phyloP scores from a whole-genome alignment of 2,329 filamentous ascomycete genomes.

The Sporothrix curviconia region DNA sequence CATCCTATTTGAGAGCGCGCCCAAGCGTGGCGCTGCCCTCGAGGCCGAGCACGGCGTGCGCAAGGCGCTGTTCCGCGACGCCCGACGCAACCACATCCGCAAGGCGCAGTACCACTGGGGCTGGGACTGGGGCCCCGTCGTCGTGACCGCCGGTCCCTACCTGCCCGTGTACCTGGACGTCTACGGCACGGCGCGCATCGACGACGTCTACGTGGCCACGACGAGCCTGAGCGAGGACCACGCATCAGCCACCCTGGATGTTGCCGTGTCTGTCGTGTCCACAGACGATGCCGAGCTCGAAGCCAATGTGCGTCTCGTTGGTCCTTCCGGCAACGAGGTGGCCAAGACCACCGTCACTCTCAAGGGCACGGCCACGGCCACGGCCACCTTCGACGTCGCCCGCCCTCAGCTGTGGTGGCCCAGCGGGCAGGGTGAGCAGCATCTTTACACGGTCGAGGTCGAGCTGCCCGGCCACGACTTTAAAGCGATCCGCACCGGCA shows the following conservation, averaged over 20 bases:
- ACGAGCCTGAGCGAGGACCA: slow-evolving; percentile 31
- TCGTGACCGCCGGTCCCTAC: slow-evolving; percentile 67
- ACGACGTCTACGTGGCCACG: slow-evolving; percentile 43
- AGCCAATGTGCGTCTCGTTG: neutral
- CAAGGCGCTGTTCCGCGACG: slow-evolving; percentile 58
- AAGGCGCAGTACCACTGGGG: too few species aligned
- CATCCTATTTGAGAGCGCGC: slow-evolving; percentile 61
- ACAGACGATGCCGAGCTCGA: slow-evolving; percentile 32
- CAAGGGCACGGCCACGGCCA: neutral
- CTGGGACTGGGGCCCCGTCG: too few species aligned
- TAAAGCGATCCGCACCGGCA: slow-evolving; percentile 56
- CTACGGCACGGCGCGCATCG: slow-evolving; percentile 58
- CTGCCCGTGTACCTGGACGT: slow-evolving; percentile 64
- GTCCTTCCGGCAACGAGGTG: neutral
- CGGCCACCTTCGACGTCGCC: slow-evolving; percentile 41
- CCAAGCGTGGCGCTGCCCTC: slow-evolving; percentile 53
- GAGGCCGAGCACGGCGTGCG: slow-evolving; percentile 50
- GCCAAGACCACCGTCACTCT: neutral
- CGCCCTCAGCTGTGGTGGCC: slow-evolving; percentile 71
- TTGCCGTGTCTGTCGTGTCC: slow-evolving; percentile 27
- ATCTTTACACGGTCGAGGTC: slow-evolving; percentile 62
- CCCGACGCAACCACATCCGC: slow-evolving; percentile 51
- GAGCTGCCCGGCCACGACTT: slow-evolving; percentile 42
- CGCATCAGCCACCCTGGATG: neutral
- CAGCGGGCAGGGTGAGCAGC: slow-evolving; percentile 66